Evolutionary conservation across 305 asterid genomes (phyloP).

Genomic region (Stenogyne calaminthoides): DNA sequence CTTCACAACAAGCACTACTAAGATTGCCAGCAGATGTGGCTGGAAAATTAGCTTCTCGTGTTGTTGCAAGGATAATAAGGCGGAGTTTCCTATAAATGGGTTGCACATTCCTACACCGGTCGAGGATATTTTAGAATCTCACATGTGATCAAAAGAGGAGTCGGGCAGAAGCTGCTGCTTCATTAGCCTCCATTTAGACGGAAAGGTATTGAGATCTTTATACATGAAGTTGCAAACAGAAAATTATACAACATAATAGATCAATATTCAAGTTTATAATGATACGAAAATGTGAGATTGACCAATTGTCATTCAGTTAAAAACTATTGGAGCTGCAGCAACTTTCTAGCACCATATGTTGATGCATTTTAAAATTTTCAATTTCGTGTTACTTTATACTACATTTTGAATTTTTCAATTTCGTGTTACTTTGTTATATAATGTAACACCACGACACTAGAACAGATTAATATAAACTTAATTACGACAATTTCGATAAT

Average conservation of each 20-base stretch:
- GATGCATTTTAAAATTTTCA: no score
- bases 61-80: conserved; percentile 74
- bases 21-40: conserved; percentile 73
- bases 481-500: no score
- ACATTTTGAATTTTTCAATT: no score
- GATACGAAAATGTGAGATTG: no score
- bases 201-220: not conserved
- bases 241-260: not conserved
- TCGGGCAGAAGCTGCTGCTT: not conserved
- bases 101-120: not conserved
- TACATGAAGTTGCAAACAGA: not conserved
- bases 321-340: no score
- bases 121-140: not conserved
- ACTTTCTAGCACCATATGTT: no score
- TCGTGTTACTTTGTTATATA: no score
- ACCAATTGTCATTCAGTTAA: no score
- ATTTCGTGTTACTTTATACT: no score
- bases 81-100: conserved; percentile 55
- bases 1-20: conserved; percentile 59
- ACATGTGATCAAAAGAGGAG: not conserved
- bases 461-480: no score
- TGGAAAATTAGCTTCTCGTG: conserved; percentile 71
- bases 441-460: no score
- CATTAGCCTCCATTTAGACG: not conserved
- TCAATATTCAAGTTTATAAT: no score